These are phyloP conservation scores for Aspergillus ibericus DNA, from an alignment of 2,329 filamentous ascomycete species.

Conservation along the genomic window DNA sequence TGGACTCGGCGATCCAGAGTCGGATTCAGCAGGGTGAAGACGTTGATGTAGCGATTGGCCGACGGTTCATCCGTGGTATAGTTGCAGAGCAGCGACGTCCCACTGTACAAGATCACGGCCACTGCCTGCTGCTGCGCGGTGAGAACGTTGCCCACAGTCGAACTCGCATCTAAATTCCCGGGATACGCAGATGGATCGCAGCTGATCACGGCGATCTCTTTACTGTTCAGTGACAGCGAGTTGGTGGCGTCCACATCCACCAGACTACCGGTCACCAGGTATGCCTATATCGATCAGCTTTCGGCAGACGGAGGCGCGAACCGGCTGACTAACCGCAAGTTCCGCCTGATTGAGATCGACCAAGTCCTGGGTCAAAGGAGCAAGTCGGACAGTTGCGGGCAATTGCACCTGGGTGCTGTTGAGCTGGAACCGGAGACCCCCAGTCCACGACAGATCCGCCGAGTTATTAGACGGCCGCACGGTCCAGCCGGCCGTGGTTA, in stretches of 20 bases:
- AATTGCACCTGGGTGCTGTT: slow-evolving; percentile 21
- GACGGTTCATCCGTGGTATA: slow-evolving; percentile 26
- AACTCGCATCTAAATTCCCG: slow-evolving; percentile 37
- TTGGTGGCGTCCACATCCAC: slow-evolving; percentile 31
- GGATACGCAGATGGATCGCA: slow-evolving; percentile 43
- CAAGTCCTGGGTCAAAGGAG: slow-evolving; percentile 30
- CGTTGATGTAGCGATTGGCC: slow-evolving; percentile 26
- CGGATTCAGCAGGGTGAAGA: slow-evolving; percentile 38
- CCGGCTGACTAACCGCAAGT: slow-evolving; percentile 24
- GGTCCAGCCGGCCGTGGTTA: slow-evolving; percentile 20
- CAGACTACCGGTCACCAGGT: slow-evolving; percentile 29
- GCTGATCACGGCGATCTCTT: slow-evolving; percentile 42
- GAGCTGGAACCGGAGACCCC: slow-evolving; percentile 25
- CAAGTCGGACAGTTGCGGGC: slow-evolving; percentile 20
- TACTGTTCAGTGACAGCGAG: slow-evolving; percentile 25
- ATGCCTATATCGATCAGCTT: slow-evolving; percentile 21
- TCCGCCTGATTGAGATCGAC: slow-evolving; percentile 18
- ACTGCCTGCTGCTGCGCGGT: slow-evolving; percentile 26
- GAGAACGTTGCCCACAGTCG: slow-evolving; percentile 37
- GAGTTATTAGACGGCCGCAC: slow-evolving; percentile 34
- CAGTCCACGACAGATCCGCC: slow-evolving; percentile 23
- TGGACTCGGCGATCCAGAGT: slow-evolving; percentile 15
- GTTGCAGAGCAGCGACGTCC: slow-evolving; percentile 39
- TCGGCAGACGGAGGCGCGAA: background rate
- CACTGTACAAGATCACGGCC: slow-evolving; percentile 44